Evolutionary conservation across 2,329 filamentous ascomycete species (phyloP).

Genomic region (Golovinomyces cichoracearum): DNA sequence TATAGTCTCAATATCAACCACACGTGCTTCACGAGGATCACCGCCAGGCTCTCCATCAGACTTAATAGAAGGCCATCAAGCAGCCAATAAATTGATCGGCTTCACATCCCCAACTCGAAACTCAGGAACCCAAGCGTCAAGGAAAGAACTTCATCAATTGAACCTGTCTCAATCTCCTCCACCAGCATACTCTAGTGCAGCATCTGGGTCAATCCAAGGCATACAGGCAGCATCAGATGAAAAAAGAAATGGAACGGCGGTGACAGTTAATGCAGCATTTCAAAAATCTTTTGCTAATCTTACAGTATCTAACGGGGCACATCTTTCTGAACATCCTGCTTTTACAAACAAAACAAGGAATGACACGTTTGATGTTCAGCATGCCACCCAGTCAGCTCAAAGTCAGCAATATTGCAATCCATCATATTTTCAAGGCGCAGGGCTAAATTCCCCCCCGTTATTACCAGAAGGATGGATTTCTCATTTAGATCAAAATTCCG

Average conservation of each 20-base stretch:
- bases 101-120: not conserved
- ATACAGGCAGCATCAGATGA: constrained; percentile 46
- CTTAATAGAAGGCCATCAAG: not conserved
- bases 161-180: constrained; percentile 61
- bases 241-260: constrained; percentile 23
- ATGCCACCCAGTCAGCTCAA: constrained; percentile 5
- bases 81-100: not conserved
- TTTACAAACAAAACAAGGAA: constrained; percentile 61
- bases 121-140: constrained; percentile 34
- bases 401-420: constrained; percentile 14
- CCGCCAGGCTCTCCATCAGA: constrained; percentile 28
- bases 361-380: constrained; percentile 13
- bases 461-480: constrained; percentile 96
- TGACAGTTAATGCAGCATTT: constrained; percentile 11
- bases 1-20: constrained; percentile 80
- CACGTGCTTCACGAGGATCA: constrained; percentile 69
- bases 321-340: constrained; percentile 52
- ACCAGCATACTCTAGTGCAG: constrained; percentile 78
- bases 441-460: constrained; percentile 66
- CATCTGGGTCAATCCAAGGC: constrained; percentile 20
- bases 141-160: constrained; percentile 66
- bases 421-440: constrained; percentile 21
- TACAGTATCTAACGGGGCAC: constrained; percentile 15
- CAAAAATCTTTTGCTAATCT: constrained; percentile 17
- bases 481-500: constrained; percentile 80